Conservation (phyloP, 345 rosid genomes). For the Bretschneidera sinensis region DNA sequence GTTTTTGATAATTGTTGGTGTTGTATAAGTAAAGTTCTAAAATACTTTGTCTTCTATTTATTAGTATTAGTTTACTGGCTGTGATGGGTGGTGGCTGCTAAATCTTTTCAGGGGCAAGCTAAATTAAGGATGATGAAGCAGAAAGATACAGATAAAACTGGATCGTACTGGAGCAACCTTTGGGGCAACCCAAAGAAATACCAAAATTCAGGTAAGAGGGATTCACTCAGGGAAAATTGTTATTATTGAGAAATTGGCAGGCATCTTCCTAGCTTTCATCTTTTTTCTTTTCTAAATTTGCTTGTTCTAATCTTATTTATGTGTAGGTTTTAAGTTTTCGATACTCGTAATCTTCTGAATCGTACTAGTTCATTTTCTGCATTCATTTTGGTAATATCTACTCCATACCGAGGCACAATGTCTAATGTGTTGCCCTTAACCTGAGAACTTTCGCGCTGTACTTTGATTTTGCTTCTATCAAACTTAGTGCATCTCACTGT, state of each 20-base stretch:
- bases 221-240: background rate
- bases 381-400: background rate
- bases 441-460: background rate
- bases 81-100: background rate
- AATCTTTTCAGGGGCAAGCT: conserved; percentile 58
- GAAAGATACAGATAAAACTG: conserved; percentile 40
- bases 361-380: background rate
- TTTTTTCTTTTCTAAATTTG: background rate
- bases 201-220: conserved; percentile 51
- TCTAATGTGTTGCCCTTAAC: background rate
- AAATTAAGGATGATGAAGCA: conserved; percentile 65
- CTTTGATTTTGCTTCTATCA: too few relatives aligned
- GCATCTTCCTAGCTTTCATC: too few relatives aligned
- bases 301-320: background rate
- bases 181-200: conserved; percentile 58
- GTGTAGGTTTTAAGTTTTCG: background rate
- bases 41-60: background rate
- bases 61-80: too few relatives aligned
- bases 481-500: too few relatives aligned
- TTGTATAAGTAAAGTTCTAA: background rate
- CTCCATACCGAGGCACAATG: background rate
- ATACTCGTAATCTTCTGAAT: background rate
- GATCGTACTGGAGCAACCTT: conserved; percentile 65
- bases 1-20: background rate
- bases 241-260: background rate